phyloP scores from a whole-genome alignment of 2,329 filamentous ascomycete genomes.

The Scedosporium apiospermum region DNA sequence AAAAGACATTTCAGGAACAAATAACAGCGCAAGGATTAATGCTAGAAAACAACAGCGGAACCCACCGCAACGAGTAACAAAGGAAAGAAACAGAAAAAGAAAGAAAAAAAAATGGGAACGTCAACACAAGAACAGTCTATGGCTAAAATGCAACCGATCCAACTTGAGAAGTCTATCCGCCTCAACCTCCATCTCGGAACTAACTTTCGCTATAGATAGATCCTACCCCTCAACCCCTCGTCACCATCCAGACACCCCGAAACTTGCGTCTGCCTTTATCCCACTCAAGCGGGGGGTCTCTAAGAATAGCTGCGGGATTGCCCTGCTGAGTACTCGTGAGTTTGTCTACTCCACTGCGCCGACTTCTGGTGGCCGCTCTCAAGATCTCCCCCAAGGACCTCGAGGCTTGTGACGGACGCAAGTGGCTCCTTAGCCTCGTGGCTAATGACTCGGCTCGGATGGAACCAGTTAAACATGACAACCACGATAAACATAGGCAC shows the following conservation, averaged over 20 bases:
- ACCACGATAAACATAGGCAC: slow-evolving; percentile 22
- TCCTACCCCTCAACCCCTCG: not conserved
- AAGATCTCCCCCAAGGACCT: not conserved
- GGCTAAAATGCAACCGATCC: no score
- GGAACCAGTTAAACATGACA: slow-evolving; percentile 12
- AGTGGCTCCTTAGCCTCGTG: not conserved
- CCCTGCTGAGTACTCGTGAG: not conserved
- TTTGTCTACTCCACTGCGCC: not conserved
- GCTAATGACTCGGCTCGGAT: slow-evolving; percentile 2
- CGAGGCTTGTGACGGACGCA: not conserved
- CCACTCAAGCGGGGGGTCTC: not conserved
- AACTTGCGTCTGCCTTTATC: not conserved
- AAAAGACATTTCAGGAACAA: not conserved
- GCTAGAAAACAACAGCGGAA: no score
- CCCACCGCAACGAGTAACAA: no score
- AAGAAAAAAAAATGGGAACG: no score
- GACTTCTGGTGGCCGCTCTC: not conserved
- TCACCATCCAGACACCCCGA: no score
- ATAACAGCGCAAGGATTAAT: no score
- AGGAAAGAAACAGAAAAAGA: no score
- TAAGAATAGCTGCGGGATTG: not conserved
- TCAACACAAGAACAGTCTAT: no score
- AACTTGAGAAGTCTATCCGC: no score
- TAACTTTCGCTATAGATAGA: not conserved
- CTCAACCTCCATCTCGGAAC: no score